Conservation (phyloP, 768 basidiomycete species). For the Lactarius quietus region DNA sequence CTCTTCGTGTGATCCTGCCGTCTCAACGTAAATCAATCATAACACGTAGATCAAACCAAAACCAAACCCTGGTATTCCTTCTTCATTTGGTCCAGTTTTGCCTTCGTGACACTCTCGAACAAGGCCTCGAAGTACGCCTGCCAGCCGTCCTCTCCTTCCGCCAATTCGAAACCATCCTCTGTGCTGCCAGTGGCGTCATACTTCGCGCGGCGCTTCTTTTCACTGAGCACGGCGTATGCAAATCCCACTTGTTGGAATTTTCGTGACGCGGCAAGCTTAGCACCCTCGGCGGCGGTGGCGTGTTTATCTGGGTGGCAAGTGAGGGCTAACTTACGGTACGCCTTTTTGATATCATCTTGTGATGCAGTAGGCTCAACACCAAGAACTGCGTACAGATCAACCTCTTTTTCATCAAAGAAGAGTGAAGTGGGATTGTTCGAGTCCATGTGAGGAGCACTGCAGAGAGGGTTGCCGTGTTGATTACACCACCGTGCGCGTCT, state of each 20-base stretch:
- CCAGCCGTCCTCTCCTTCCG: constrained; percentile 83
- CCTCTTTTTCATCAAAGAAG: constrained; percentile 75
- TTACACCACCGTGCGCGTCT: not conserved
- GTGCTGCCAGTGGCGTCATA: constrained; percentile 89
- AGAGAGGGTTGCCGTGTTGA: not conserved
- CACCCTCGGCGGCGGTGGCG: constrained; percentile 50
- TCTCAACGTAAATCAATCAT: not conserved
- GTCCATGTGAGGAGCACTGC: constrained; percentile 29
- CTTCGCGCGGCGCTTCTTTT: constrained; percentile 65
- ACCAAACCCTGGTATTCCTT: constrained; percentile 82
- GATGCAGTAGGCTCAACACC: constrained; percentile 51
- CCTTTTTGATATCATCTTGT: constrained; percentile 68
- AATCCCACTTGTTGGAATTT: constrained; percentile 94
- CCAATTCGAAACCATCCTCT: constrained; percentile 69
- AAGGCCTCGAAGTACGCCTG: constrained; percentile 91
- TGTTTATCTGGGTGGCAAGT: constrained; percentile 91
- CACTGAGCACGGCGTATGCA: constrained; percentile 85
- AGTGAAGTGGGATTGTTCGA: constrained; percentile 62
- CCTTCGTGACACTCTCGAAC: constrained; percentile 82
- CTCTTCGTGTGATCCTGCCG: constrained; percentile 81
- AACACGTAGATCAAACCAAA: constrained; percentile 12
- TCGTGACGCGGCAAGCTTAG: constrained; percentile 62
- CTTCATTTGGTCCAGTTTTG: constrained; percentile 90
- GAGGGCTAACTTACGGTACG: constrained; percentile 83
- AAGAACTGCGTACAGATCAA: constrained; percentile 79